Evolutionary conservation across 164 flowering plant species (phyloP).

Genomic region (Aristolochia fimbriata): DNA sequence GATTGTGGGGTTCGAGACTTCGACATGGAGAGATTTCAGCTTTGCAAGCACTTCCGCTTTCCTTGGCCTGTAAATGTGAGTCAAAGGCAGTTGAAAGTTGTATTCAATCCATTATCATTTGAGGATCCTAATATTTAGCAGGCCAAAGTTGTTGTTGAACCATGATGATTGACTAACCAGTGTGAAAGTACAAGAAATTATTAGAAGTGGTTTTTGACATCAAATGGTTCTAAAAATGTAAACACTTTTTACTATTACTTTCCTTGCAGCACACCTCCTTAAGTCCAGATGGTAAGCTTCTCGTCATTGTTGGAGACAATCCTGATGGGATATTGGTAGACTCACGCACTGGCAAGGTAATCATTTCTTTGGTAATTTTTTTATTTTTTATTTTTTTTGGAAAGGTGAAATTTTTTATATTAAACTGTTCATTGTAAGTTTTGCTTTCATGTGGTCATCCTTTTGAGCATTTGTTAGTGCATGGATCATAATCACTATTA

Average conservation of each 20-base stretch:
- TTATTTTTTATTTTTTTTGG: too few relatives aligned
- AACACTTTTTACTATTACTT: background rate
- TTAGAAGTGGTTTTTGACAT: too few relatives aligned
- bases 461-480: too few relatives aligned
- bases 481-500: too few relatives aligned
- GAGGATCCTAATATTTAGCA: too few relatives aligned
- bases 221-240: too few relatives aligned
- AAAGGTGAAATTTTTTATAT: background rate
- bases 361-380: too few relatives aligned
- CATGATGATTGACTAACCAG: too few relatives aligned
- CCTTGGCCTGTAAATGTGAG: constrained; percentile 96
- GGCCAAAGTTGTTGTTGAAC: too few relatives aligned
- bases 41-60: constrained; percentile 47
- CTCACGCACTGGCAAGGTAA: constrained; percentile 75
- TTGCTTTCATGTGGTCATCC: background rate
- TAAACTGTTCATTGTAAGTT: background rate
- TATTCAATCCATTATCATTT: too few relatives aligned
- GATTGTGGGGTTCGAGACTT: constrained; percentile 78
- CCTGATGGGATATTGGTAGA: constrained; percentile 70
- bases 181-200: too few relatives aligned
- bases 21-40: constrained; percentile 75
- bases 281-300: constrained; percentile 80
- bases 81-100: background rate
- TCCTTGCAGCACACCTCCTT: constrained; percentile 70
- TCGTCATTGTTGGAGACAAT: constrained; percentile 77